phyloP scores from a whole-genome alignment of 805 yeast genomes.

The Isabelozyma heimii region DNA sequence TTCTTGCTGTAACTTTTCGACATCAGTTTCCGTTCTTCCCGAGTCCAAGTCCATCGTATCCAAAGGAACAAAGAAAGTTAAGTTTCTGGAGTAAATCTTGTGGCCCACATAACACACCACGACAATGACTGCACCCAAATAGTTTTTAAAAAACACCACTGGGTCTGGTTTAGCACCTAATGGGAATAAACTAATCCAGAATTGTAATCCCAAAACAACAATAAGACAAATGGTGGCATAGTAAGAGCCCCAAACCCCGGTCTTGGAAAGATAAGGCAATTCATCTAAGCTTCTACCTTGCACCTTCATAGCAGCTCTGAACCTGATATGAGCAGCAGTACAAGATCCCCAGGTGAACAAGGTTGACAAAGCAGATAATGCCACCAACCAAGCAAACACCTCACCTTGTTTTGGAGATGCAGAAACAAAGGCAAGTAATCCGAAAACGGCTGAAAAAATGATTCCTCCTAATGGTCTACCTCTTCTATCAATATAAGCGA shows the following conservation, averaged over 20 bases:
- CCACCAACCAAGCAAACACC: constrained; percentile 36
- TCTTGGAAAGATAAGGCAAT: constrained; percentile 53
- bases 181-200: constrained; percentile 35
- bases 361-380: constrained; percentile 34
- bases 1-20: constrained; percentile 49
- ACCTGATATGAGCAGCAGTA: constrained; percentile 29
- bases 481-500: constrained; percentile 34
- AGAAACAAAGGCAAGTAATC: constrained; percentile 38
- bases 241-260: constrained; percentile 37
- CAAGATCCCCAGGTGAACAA: constrained; percentile 36
- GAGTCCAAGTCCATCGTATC: constrained; percentile 57
- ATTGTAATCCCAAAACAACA: constrained; percentile 28
- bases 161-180: constrained; percentile 28
- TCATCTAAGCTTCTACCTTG: constrained; percentile 44
- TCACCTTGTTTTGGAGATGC: constrained; percentile 36
- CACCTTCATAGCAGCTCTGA: constrained; percentile 26
- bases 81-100: constrained; percentile 44
- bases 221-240: constrained; percentile 24
- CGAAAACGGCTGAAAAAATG: constrained; percentile 28
- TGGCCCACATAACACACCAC: constrained; percentile 49
- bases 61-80: constrained; percentile 35
- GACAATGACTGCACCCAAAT: constrained; percentile 49
- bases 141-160: constrained; percentile 51
- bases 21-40: constrained; percentile 58
- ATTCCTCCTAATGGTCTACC: constrained; percentile 43